Percentiles rank a stretch among this genome's conserved stretches.
Evolutionary conservation across 2,329 filamentous ascomycete genomes (phyloP).

Genomic region (Fusarium coicis): DNA sequence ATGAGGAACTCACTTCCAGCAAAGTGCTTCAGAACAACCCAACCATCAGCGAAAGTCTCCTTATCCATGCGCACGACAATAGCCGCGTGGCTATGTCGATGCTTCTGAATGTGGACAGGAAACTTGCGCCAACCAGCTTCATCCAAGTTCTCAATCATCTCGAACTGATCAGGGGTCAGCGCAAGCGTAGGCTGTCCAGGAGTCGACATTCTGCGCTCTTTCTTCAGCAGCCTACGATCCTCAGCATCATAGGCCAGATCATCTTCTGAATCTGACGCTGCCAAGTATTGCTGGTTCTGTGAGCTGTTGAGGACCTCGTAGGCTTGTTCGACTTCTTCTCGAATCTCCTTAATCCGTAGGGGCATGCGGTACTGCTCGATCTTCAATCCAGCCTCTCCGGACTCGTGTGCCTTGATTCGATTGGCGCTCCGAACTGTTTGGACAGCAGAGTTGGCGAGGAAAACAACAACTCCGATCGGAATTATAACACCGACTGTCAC

Average conservation of each 20-base stretch:
- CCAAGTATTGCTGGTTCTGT: conserved; percentile 78
- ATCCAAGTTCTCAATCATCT: conserved; percentile 84
- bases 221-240: conserved; percentile 55
- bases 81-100: conserved; percentile 86
- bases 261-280: conserved; percentile 61
- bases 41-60: conserved; percentile 78
- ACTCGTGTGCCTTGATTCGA: conserved; percentile 81
- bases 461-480: conserved; percentile 76
- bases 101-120: conserved; percentile 79
- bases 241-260: conserved; percentile 48
- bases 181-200: conserved; percentile 76
- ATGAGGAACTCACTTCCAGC: conserved; percentile 74
- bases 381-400: conserved; percentile 73
- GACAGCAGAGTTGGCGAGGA: conserved; percentile 78
- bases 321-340: conserved; percentile 79
- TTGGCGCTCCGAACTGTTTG: conserved; percentile 80
- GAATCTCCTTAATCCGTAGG: conserved; percentile 78
- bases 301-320: conserved; percentile 78
- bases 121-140: conserved; percentile 72
- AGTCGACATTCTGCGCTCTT: conserved; percentile 54
- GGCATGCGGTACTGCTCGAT: conserved; percentile 80
- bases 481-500: conserved; percentile 75
- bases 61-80: conserved; percentile 83
- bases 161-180: conserved; percentile 81
- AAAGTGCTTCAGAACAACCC: conserved; percentile 84